phyloP scores from a whole-genome alignment of 2,329 filamentous ascomycete genomes.

The Aspergillus clavatus region DNA sequence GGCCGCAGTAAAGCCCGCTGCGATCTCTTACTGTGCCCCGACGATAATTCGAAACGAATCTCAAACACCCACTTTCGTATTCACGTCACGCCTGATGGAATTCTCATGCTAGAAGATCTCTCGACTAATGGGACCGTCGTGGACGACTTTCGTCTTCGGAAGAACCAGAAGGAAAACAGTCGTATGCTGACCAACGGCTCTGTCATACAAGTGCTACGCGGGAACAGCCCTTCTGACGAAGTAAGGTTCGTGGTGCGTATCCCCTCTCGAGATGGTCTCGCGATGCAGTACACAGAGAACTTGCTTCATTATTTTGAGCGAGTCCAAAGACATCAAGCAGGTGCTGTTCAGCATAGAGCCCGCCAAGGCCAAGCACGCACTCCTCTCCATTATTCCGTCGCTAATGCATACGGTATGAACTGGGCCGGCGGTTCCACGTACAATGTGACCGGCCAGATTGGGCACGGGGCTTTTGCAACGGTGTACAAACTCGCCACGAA shows the following conservation, averaged over 20 bases:
- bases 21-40: constrained; percentile 66
- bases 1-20: constrained; percentile 69
- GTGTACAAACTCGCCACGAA: constrained; percentile 88
- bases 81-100: constrained; percentile 77
- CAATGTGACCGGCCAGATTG: constrained; percentile 75
- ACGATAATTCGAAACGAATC: constrained; percentile 66
- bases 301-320: constrained; percentile 60
- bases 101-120: constrained; percentile 86
- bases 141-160: constrained; percentile 64
- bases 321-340: constrained; percentile 23
- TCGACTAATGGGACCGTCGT: constrained; percentile 96
- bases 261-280: constrained; percentile 67
- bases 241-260: constrained; percentile 82
- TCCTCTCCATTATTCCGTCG: constrained; percentile 31
- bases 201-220: constrained; percentile 63
- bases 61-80: constrained; percentile 98
- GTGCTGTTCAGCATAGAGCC: constrained; percentile 17
- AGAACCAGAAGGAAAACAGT: constrained; percentile 44
- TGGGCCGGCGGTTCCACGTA: constrained; percentile 80
- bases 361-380: constrained; percentile 23
- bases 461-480: constrained; percentile 90
- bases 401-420: constrained; percentile 59
- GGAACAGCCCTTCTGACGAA: constrained; percentile 51
- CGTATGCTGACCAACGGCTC: constrained; percentile 68
- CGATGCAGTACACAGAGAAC: constrained; percentile 63